phyloP scores from a whole-genome alignment of 495 filamentous ascomycete species.

The Podospora pseudopauciseta region DNA sequence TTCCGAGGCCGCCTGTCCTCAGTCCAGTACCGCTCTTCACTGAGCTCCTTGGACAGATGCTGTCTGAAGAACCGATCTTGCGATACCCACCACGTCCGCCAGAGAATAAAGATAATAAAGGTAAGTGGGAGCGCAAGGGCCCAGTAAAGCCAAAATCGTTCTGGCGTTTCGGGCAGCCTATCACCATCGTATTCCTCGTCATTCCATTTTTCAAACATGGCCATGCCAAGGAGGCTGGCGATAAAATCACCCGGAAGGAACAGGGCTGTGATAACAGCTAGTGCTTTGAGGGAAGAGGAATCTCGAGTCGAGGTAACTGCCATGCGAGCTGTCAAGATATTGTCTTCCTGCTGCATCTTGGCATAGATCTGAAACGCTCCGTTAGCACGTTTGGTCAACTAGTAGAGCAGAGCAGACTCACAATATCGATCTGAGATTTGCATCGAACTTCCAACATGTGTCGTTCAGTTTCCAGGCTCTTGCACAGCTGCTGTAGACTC shows the following conservation, averaged over 20 bases:
- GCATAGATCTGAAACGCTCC: conserved; percentile 25
- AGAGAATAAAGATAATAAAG: conserved; percentile 27
- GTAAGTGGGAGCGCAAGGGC: conserved; percentile 33
- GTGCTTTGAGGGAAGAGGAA: conserved; percentile 36
- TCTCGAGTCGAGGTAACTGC: conserved; percentile 36
- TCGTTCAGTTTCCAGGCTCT: conserved; percentile 33
- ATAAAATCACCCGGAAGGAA: conserved; percentile 38
- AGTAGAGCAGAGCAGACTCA: neutral
- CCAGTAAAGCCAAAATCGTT: conserved; percentile 38
- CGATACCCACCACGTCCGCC: conserved; percentile 38
- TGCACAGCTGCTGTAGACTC: conserved; percentile 35
- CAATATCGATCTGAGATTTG: conserved; percentile 36
- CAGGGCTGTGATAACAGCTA: conserved; percentile 35
- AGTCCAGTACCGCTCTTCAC: conserved; percentile 37
- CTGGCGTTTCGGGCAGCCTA: conserved; percentile 23
- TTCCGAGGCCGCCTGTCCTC: conserved; percentile 30
- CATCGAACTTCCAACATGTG: conserved; percentile 34
- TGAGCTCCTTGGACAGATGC: conserved; percentile 33
- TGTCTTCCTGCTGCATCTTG: conserved; percentile 37
- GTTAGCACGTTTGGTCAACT: neutral
- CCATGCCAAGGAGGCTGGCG: conserved; percentile 34
- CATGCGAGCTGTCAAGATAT: conserved; percentile 36
- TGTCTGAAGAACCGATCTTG: conserved; percentile 35
- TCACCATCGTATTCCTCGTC: conserved; percentile 21
- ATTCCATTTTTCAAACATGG: conserved; percentile 32